Base-by-base conservation (phyloP, 768 basidiomycete genomes). In the Tephrocybe sp. region DNA sequence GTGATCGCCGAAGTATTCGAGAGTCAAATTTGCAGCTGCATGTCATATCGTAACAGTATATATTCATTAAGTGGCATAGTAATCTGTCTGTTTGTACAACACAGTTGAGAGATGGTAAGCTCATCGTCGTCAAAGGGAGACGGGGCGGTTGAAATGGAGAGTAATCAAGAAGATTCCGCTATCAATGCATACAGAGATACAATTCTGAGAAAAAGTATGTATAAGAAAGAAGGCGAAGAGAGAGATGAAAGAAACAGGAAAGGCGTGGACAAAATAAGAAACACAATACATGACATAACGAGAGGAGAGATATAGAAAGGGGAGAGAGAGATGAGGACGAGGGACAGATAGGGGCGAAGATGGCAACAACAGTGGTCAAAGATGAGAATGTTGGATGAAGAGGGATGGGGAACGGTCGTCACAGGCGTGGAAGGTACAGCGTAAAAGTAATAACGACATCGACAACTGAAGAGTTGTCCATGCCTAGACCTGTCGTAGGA, bases 271-370 rank as follows among this genome's bases (percentile, higher is more conserved):
- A 30, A 28, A 34, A 39, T 21, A 39, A 20, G 20, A 56, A 39
- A 49, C 47, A 56, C 42, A 42, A 56, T 30, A 36, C 47, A 46
- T 51, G 42, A 56, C 55, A 56, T 44, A 34, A 59, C 58, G 48
- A 59, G 39, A 34, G 14, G 30, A 36, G 24, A 47, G 17, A 25
- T 26, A 50, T 1, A 33, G 39, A n/a, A 50, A 10, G 53, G 39
- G 52, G 14, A 42, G 40, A 48, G 40, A 48, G 45, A 57, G 41
- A 57, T 49, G 18, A 37, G 37, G 41, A 56, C 51, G 34, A 41
- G 38, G 41, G 47, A 55, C 45, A 53, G 48, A 52, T 50, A 48
- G 45, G 45, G 50, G 40, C 53, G 48, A 54, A 58, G 52, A 57
- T 53, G 28, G 48, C 47, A 57, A 57, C 55, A 50, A 30, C 28